Conservation (phyloP, 176 grass and related monocot species). For the bread wheat (Triticum aestivum) region IWGSC_CS_RefSeq_v2.1 NC_057808.1:483008769-483009268, state of each 20-base stretch:
- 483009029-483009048: background rate
- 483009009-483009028: background rate
- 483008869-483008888: conserved; percentile 55
- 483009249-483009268: background rate
- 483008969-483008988: background rate
- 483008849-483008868: conserved; percentile 52
- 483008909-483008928: background rate
- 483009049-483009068: background rate
- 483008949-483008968: background rate
- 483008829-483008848: conserved; percentile 45
- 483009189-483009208: background rate
- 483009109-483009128: no score
- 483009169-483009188: no score
- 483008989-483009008: background rate
- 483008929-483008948: background rate
- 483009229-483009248: background rate
- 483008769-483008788: background rate
- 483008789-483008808: background rate
- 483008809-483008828: conserved; percentile 46
- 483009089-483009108: no score
- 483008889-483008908: conserved; percentile 39
- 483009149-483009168: background rate
- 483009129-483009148: background rate
- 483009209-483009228: background rate
- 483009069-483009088: no score